A percentile compares a stretch with the other conserved stretches of the same genome.
Conservation (phyloP, 768 basidiomycete genomes). For the Filobasidium floriforme region DNA sequence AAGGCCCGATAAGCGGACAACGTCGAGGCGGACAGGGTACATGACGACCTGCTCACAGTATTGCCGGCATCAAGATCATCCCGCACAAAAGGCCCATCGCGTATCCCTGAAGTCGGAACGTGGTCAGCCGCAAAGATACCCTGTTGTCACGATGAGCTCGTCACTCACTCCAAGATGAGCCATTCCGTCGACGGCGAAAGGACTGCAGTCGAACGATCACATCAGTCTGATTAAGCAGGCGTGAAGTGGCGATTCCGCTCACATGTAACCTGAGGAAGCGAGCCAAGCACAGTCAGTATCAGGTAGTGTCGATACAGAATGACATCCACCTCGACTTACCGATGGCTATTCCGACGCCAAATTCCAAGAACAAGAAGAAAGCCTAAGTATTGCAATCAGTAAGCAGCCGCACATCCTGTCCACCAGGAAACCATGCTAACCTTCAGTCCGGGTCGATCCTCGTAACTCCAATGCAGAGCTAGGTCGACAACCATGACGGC, state of each 20-base stretch:
- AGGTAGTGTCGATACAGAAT: neutral
- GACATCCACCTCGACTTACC: conserved; percentile 45
- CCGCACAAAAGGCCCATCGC: conserved; percentile 60
- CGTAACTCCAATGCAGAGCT: conserved; percentile 83
- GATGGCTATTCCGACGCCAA: conserved; percentile 75
- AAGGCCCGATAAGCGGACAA: neutral
- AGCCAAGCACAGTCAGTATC: neutral
- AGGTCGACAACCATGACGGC: conserved; percentile 62
- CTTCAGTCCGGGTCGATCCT: conserved; percentile 72
- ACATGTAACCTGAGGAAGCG: conserved; percentile 36
- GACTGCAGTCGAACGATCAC: conserved; percentile 21
- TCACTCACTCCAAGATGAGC: conserved; percentile 63
- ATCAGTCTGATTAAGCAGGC: neutral
- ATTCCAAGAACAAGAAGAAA: conserved; percentile 72
- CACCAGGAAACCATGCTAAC: conserved; percentile 45
- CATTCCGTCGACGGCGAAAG: conserved; percentile 78
- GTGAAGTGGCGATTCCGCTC: conserved; percentile 9
- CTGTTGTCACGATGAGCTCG: neutral
- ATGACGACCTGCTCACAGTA: conserved; percentile 43
- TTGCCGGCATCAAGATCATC: conserved; percentile 78
- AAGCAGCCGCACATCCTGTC: neutral
- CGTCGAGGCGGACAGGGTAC: neutral
- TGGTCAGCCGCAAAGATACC: neutral
- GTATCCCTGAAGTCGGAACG: conserved; percentile 28
- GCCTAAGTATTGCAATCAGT: conserved; percentile 50